Conservation (phyloP, 352 stramenopile genomes). For the Globisporangium irregulare region DNA sequence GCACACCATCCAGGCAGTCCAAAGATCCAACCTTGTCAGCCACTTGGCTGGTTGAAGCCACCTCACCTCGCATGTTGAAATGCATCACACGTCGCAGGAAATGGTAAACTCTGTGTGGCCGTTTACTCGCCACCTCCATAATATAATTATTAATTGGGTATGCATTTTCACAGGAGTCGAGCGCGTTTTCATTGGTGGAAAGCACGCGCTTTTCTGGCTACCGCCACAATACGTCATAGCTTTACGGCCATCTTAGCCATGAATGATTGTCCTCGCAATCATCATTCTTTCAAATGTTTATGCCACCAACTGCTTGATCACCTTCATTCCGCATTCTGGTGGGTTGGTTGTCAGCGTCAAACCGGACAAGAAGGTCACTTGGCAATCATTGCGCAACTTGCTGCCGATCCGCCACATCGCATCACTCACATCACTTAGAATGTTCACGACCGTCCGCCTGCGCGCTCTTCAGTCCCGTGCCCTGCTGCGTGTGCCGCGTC, state of each 20-base stretch:
- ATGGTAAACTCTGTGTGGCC: constrained; percentile 2
- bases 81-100: constrained; percentile 7
- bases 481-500: neutral
- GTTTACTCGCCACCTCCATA: constrained; percentile 6
- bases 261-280: constrained; percentile 1
- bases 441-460: neutral
- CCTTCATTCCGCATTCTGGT: neutral
- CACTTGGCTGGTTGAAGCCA: neutral
- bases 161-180: neutral
- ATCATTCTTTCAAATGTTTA: neutral
- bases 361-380: neutral
- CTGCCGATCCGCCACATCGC: neutral
- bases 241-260: neutral
- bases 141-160: neutral
- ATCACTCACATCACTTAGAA: neutral
- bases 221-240: neutral
- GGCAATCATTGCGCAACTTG: constrained; percentile 10
- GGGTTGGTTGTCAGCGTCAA: neutral
- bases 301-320: neutral
- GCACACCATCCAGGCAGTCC: too few species aligned
- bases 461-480: neutral
- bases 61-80: too few species aligned
- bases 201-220: neutral
- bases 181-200: neutral
- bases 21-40: too few species aligned